Percentiles rank a stretch among this genome's conserved stretches.
Evolutionary conservation across 2,329 filamentous ascomycete genomes (phyloP).

Genomic region (Penicillium paneum): DNA sequence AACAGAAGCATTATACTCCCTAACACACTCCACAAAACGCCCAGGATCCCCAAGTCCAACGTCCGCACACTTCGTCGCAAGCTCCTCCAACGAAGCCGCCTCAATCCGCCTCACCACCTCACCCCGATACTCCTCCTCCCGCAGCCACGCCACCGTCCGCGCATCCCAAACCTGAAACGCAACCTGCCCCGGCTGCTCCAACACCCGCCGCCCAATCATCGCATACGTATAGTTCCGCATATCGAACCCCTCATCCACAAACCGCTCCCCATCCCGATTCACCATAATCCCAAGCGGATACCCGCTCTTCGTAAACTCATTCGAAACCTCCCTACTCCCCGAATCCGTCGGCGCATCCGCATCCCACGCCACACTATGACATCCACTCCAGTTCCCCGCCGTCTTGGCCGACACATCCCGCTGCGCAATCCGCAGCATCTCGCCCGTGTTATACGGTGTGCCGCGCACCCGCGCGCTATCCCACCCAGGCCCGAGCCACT

Average conservation of each 20-base stretch:
- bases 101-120: constrained; percentile 55
- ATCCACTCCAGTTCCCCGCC: constrained; percentile 61
- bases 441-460: constrained; percentile 63
- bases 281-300: constrained; percentile 66
- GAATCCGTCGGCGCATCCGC: constrained; percentile 55
- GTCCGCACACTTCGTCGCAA: constrained; percentile 51
- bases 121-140: constrained; percentile 60
- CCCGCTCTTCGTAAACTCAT: constrained; percentile 67
- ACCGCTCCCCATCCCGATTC: constrained; percentile 57
- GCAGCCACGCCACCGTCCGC: constrained; percentile 51
- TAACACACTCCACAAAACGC: constrained; percentile 53
- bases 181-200: constrained; percentile 55
- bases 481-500: constrained; percentile 60
- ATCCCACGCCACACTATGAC: constrained; percentile 65
- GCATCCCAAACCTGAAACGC: constrained; percentile 66
- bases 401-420: constrained; percentile 50
- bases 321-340: constrained; percentile 59
- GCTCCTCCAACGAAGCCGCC: constrained; percentile 52
- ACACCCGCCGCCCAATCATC: constrained; percentile 60
- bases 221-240: constrained; percentile 67
- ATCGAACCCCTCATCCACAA: constrained; percentile 66
- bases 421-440: constrained; percentile 54
- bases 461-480: constrained; percentile 61
- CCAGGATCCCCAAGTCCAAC: constrained; percentile 51
- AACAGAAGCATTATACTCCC: constrained; percentile 59